These are phyloP conservation scores for Boletus subparvulus DNA, from an alignment of 768 basidiomycete species.

Conservation along the genomic window DNA sequence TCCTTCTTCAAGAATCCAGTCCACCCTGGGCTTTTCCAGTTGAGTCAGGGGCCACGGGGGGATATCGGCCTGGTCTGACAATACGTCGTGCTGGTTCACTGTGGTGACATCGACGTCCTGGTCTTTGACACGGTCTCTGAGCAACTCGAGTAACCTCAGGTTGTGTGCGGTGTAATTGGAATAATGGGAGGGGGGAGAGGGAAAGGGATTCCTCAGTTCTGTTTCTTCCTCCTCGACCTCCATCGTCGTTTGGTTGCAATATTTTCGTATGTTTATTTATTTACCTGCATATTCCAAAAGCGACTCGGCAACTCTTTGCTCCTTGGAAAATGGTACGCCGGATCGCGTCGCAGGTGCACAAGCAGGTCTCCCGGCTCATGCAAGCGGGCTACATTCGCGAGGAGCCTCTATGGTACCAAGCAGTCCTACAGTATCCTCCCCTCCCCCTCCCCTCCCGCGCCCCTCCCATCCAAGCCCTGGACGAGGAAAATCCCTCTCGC, in stretches of 20 bases:
- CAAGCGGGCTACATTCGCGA: constrained; percentile 58
- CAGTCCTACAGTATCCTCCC: constrained; percentile 87
- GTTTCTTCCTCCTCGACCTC: constrained; percentile 67
- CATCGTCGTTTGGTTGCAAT: constrained; percentile 16
- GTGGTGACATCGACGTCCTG: constrained; percentile 35
- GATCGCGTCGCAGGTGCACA: constrained; percentile 85
- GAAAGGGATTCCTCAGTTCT: constrained; percentile 84
- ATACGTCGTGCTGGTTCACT: constrained; percentile 57
- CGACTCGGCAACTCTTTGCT: neutral
- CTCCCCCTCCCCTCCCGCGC: constrained; percentile 78
- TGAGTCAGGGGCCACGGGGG: constrained; percentile 76
- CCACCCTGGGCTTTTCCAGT: constrained; percentile 83
- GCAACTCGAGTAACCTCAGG: constrained; percentile 61
- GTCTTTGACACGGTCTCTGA: constrained; percentile 53
- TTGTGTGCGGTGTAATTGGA: constrained; percentile 74
- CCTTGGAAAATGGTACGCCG: constrained; percentile 61
- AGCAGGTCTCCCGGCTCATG: constrained; percentile 79
- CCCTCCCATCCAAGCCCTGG: constrained; percentile 49
- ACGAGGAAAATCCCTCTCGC: constrained; percentile 35
- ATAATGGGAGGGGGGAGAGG: constrained; percentile 85
- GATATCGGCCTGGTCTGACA: constrained; percentile 69
- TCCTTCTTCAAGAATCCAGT: constrained; percentile 88
- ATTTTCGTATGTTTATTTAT: neutral
- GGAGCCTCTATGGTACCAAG: constrained; percentile 80
- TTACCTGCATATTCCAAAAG: neutral